Base-by-base conservation (phyloP, 768 basidiomycete genomes). In the Kondoa malvinella region DNA sequence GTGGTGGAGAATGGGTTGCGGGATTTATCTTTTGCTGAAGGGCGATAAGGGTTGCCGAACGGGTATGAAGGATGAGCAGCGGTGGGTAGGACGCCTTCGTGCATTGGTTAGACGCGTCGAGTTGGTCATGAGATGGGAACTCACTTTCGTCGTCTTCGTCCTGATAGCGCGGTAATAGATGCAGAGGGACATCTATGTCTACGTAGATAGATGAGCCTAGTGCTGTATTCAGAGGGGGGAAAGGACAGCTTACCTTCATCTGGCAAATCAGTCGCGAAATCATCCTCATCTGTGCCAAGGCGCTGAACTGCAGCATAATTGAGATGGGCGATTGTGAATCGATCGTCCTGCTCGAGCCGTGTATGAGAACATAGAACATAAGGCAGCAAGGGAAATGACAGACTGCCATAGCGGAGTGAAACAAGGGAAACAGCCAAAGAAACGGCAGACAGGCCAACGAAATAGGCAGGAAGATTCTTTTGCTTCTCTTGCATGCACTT, bases 81-180 rank as follows among this genome's bases (percentile, higher is more conserved):
- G 12, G 61, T 63, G 8, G 61, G 61, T 63, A 63, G 32, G n/a
- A 63, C 33, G 61, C 61, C 61, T 63, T 30, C 27, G 32, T 15
- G 21, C 30, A 17, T 31, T 8, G 12, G 21, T 63, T 34, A 29
- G 61, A 59, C 25, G 15, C 8, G 17, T 30, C 21, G 32, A 31
- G 12, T 27, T 4, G 14, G 3, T 12, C 31, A 14, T 27, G 30
- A 63, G 12, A 29, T 3, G 61, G 30, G 12, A 63, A 32, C 61
- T 3, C 30, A 63, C 61, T 63, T 8, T 63, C 61, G 31, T 63
- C 61, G 61, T 63, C 61, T 63, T 63, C 61, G 33, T 63, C 61
- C 33, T 63, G 61, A 32, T 63, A 63, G 61, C 61, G 61, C 3
- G 61, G 61, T 33, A 63, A 31, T 17, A 63, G 33, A 16, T 63